phyloP scores from a whole-genome alignment of 179 eudicot genomes.

The Pouteria campechiana region DNA sequence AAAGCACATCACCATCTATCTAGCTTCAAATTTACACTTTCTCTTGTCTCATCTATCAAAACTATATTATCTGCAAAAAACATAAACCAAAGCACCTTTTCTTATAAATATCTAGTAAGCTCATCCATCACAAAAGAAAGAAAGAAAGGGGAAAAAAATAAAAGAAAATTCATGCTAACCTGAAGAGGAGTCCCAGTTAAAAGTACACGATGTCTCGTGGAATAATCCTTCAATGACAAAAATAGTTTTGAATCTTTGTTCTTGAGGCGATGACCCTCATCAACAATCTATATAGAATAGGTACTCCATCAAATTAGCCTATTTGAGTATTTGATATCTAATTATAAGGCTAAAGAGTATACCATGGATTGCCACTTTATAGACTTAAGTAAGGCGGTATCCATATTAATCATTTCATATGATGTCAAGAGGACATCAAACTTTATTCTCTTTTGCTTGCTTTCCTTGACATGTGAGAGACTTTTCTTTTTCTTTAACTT shows the following conservation, averaged over 20 bases:
- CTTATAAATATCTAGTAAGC: too few relatives aligned
- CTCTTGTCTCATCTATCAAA: too few relatives aligned
- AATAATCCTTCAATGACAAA: conserved; percentile 60
- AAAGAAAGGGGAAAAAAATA: too few relatives aligned
- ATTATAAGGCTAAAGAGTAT: conserved; percentile 7
- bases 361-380: conserved; percentile 96
- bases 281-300: conserved; percentile 58
- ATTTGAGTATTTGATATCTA: not conserved
- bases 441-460: conserved; percentile 83
- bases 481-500: conserved; percentile 81
- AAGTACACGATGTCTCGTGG: conserved; percentile 71
- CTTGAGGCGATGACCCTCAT: conserved; percentile 97
- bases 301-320: not conserved
- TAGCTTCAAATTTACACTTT: too few relatives aligned
- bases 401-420: conserved; percentile 88
- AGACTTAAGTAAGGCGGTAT: conserved; percentile 62
- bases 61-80: too few relatives aligned
- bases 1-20: too few relatives aligned
- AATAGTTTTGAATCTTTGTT: conserved; percentile 96
- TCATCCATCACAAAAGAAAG: too few relatives aligned
- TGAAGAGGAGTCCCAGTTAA: conserved; percentile 99
- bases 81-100: too few relatives aligned
- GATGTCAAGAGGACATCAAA: conserved; percentile 94
- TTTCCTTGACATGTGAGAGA: conserved; percentile 42
- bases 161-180: too few relatives aligned